These are phyloP conservation scores for Tolypocladium endophyticum DNA, from an alignment of 2,329 filamentous ascomycete genomes.

Conservation along the genomic window DNA sequence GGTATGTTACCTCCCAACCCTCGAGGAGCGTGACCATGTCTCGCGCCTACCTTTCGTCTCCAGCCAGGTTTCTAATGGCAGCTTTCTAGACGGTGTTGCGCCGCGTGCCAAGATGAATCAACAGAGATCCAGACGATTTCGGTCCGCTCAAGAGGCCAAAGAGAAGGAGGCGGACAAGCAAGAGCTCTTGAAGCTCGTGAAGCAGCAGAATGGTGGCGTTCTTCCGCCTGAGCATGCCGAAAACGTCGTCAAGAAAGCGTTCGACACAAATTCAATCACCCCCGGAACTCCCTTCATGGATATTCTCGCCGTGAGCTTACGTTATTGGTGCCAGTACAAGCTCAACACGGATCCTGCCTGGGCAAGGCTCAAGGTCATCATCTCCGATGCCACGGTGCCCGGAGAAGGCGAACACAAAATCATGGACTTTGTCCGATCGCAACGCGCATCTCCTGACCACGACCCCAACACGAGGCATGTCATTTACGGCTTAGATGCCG, in stretches of 20 bases:
- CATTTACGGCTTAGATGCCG: constrained; percentile 94
- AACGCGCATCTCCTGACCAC: constrained; percentile 80
- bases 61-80: not conserved
- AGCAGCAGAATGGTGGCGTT: constrained; percentile 61
- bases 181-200: constrained; percentile 76
- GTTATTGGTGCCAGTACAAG: constrained; percentile 97
- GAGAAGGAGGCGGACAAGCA: constrained; percentile 89
- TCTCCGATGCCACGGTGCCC: constrained; percentile 94
- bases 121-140: constrained; percentile 90
- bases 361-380: constrained; percentile 94
- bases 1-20: constrained; percentile 40
- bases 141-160: constrained; percentile 84
- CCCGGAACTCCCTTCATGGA: constrained; percentile 99
- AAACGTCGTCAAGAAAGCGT: constrained; percentile 71
- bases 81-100: constrained; percentile 70
- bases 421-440: constrained; percentile 94
- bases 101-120: constrained; percentile 99
- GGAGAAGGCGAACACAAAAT: constrained; percentile 99
- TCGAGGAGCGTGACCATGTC: not conserved
- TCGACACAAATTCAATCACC: constrained; percentile 81
- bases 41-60: constrained; percentile 21
- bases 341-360: constrained; percentile 93
- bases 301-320: constrained; percentile 76
- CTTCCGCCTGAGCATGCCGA: constrained; percentile 51
- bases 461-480: constrained; percentile 96